These are phyloP conservation scores for Petunia axillaris DNA, from an alignment of 257 asterid genomes.

Conservation along the genomic window DNA sequence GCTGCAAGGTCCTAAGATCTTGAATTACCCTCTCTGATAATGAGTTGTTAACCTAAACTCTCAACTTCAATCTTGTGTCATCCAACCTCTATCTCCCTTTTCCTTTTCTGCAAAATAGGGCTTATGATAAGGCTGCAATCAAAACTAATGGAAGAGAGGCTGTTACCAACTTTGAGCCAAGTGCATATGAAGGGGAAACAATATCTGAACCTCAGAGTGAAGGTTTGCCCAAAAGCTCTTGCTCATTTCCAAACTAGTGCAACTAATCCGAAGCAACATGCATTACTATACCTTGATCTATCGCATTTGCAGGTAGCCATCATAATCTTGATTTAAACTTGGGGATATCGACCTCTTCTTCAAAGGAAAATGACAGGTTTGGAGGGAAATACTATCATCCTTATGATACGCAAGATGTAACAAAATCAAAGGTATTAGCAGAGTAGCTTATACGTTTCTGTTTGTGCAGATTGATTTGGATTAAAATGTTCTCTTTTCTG, in stretches of 20 bases:
- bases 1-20: constrained; percentile 58
- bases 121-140: constrained; percentile 82
- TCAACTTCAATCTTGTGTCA: constrained; percentile 33
- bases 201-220: constrained; percentile 33
- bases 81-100: constrained; percentile 39
- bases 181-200: constrained; percentile 48
- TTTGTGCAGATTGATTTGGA: background rate
- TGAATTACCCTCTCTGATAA: constrained; percentile 35
- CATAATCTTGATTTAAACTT: constrained; percentile 71
- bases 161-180: constrained; percentile 76
- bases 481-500: constrained; percentile 9
- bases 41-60: constrained; percentile 36
- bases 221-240: constrained; percentile 38
- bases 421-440: constrained; percentile 43
- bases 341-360: constrained; percentile 59
- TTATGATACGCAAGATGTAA: constrained; percentile 44
- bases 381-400: constrained; percentile 47
- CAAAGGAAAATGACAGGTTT: constrained; percentile 45
- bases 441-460: constrained; percentile 14
- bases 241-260: background rate
- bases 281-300: background rate
- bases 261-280: background rate
- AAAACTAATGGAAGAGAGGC: constrained; percentile 72
- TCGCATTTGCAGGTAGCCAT: constrained; percentile 42
- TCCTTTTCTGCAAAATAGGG: constrained; percentile 55